phyloP scores from a whole-genome alignment of 176 grass and related monocot genomes.

The Coix lacrymajobi region DNA sequence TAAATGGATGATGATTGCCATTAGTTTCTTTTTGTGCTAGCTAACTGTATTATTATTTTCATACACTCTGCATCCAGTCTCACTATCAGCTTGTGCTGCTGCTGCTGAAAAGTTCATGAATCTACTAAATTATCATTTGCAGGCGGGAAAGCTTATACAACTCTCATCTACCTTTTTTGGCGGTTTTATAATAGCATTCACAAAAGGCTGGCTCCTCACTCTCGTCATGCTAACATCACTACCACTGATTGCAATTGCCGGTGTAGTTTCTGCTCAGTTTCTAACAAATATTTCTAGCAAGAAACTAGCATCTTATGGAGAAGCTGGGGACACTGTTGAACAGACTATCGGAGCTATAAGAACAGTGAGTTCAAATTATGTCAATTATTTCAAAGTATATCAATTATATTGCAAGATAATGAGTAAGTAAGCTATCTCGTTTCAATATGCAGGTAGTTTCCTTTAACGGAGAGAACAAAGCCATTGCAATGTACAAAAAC shows the following conservation, averaged over 20 bases:
- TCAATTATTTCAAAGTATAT: not conserved
- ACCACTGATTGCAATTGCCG: constrained; percentile 40
- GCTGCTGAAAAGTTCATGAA: not conserved
- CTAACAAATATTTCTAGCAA: constrained; percentile 50
- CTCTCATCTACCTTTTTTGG: constrained; percentile 44
- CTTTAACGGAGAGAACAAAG: constrained; percentile 62
- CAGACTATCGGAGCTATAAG: constrained; percentile 80
- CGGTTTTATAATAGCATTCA: constrained; percentile 69
- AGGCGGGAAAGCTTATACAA: constrained; percentile 74
- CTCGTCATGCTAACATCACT: constrained; percentile 71
- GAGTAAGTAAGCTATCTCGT: not conserved
- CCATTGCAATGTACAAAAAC: constrained; percentile 48
- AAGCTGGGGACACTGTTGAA: constrained; percentile 71
- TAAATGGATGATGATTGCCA: not conserved
- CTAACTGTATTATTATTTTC: not conserved
- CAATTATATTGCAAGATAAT: not conserved
- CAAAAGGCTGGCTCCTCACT: constrained; percentile 70
- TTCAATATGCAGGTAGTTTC: constrained; percentile 54
- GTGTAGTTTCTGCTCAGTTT: constrained; percentile 37
- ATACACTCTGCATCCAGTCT: not conserved
- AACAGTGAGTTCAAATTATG: constrained; percentile 52
- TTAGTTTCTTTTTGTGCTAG: not conserved
- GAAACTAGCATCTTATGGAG: constrained; percentile 55
- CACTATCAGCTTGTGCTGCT: not conserved
- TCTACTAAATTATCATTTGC: constrained; percentile 15